phyloP scores from a whole-genome alignment of 1,139 yeast genomes.

The Dujonia santamariae region DNA sequence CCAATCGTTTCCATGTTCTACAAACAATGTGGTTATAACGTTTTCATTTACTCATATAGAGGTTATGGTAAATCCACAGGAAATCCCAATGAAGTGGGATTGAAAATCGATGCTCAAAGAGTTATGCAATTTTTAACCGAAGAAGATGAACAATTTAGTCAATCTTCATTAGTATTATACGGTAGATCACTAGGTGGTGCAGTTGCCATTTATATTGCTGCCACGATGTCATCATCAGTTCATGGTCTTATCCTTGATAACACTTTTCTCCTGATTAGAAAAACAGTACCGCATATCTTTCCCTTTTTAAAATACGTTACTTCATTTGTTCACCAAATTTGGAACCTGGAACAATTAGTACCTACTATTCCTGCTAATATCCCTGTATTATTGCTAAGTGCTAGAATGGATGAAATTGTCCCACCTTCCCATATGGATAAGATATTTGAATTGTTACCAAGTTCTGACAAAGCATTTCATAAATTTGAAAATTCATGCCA shows the following conservation, averaged over 20 bases:
- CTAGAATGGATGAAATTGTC: constrained; percentile 81
- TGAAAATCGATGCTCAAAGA: constrained; percentile 79
- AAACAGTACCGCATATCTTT: constrained; percentile 79
- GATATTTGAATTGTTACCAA: constrained; percentile 50
- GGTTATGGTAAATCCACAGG: constrained; percentile 93
- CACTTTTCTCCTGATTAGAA: constrained; percentile 75
- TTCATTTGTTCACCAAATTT: constrained; percentile 67
- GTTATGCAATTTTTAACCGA: constrained; percentile 56
- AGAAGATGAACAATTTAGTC: constrained; percentile 50
- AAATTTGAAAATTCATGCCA: constrained; percentile 64
- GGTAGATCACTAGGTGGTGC: constrained; percentile 97
- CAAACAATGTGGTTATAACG: constrained; percentile 66
- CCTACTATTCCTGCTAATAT: constrained; percentile 47
- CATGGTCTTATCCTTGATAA: constrained; percentile 77
- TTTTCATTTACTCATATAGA: constrained; percentile 81
- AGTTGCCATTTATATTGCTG: constrained; percentile 79
- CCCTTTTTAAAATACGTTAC: constrained; percentile 63
- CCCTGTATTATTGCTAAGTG: constrained; percentile 73
- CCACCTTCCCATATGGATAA: constrained; percentile 81
- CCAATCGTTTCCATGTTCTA: constrained; percentile 79
- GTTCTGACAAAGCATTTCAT: constrained; percentile 44
- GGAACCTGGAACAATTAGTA: constrained; percentile 77
- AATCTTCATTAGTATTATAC: constrained; percentile 62
- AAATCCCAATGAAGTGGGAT: constrained; percentile 68
- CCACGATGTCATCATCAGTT: constrained; percentile 46